These are phyloP conservation scores for Colletotrichum viniferum DNA, from an alignment of 2,329 filamentous ascomycete species.

Conservation along the genomic window DNA sequence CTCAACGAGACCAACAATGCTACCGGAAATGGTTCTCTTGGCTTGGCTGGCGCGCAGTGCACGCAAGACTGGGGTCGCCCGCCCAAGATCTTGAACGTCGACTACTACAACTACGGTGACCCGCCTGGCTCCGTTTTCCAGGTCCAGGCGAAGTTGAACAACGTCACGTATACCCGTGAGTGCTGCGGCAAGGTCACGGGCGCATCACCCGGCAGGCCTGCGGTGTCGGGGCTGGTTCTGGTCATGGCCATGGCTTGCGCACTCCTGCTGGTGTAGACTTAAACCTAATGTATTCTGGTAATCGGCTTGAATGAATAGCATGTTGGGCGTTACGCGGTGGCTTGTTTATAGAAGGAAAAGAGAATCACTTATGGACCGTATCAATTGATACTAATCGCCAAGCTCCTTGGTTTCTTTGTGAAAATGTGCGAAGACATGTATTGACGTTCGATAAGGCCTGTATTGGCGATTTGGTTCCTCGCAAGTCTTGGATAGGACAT, in stretches of 20 bases:
- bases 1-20: conserved; percentile 76
- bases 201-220: conserved; percentile 11
- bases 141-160: conserved; percentile 72
- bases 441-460: too few species aligned
- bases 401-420: background rate
- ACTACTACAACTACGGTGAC: conserved; percentile 79
- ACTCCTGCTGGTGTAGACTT: conserved; percentile 3
- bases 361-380: background rate
- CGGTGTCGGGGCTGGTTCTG: background rate
- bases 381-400: background rate
- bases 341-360: background rate
- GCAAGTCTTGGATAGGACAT: too few species aligned
- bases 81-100: conserved; percentile 81
- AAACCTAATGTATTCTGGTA: background rate
- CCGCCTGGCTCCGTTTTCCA: conserved; percentile 76
- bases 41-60: conserved; percentile 68
- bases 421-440: background rate
- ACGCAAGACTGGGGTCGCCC: conserved; percentile 64
- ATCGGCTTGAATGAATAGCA: background rate
- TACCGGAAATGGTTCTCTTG: conserved; percentile 69
- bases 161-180: conserved; percentile 68
- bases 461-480: too few species aligned
- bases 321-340: conserved; percentile 1
- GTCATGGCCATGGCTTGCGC: conserved; percentile 6
- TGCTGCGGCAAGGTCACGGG: conserved; percentile 57